Percentiles rank a stretch among this genome's conserved stretches.
phyloP scores from a whole-genome alignment of 306 rosid genomes.

The Heteromeles arbutifolia region DNA sequence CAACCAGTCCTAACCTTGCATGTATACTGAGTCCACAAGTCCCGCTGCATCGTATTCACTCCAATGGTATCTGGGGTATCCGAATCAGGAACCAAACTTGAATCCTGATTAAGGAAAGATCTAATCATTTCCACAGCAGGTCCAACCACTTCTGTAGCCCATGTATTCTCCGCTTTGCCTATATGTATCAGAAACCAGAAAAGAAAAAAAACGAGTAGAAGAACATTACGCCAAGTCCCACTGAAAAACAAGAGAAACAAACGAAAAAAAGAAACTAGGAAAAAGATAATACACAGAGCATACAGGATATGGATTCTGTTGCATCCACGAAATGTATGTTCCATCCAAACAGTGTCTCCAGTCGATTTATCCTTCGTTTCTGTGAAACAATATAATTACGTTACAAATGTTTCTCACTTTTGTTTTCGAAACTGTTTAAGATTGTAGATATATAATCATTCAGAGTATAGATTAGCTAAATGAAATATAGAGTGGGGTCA shows the following conservation, averaged over 20 bases:
- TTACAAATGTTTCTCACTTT: neutral
- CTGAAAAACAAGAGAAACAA: neutral
- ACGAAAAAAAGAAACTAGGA: neutral
- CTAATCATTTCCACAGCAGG: slow-evolving; percentile 44
- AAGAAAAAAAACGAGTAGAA: neutral
- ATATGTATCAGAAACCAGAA: neutral
- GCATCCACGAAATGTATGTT: slow-evolving; percentile 61
- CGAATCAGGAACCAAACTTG: slow-evolving; percentile 18
- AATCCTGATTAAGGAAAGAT: slow-evolving; percentile 42
- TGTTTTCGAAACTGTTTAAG: neutral
- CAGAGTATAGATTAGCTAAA: neutral
- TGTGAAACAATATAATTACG: slow-evolving; percentile 14
- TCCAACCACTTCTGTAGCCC: slow-evolving; percentile 60
- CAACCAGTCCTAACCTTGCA: slow-evolving; percentile 53
- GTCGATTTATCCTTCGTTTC: slow-evolving; percentile 70
- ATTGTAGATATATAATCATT: neutral
- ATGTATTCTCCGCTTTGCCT: slow-evolving; percentile 61
- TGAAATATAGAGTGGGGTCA: neutral
- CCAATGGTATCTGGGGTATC: slow-evolving; percentile 25
- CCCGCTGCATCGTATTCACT: slow-evolving; percentile 45
- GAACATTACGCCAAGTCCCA: neutral
- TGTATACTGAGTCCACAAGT: slow-evolving; percentile 76
- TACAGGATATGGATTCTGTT: slow-evolving; percentile 66
- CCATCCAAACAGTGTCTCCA: slow-evolving; percentile 72
- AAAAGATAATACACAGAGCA: neutral